Conservation (phyloP, 805 yeast species). For the Hanseniaspora thailandica region DNA sequence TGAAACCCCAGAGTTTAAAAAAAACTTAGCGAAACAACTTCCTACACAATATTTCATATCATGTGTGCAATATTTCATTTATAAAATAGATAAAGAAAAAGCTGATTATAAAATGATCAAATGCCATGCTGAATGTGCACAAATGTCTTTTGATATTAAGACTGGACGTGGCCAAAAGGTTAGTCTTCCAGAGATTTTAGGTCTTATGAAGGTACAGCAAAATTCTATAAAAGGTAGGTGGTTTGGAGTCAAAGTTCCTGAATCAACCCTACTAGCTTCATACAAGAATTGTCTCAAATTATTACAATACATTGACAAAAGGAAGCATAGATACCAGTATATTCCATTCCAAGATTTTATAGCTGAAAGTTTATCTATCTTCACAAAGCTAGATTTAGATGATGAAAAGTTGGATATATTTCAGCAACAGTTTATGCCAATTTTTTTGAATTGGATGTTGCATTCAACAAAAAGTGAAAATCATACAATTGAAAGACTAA, state of each 20-base stretch:
- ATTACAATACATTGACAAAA: background rate
- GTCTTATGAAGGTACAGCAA: background rate
- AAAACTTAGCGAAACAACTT: background rate
- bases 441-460: background rate
- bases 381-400: background rate
- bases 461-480: background rate
- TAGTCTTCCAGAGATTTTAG: background rate
- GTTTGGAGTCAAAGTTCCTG: background rate
- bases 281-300: background rate
- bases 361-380: background rate
- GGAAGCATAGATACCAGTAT: background rate
- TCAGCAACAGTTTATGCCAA: constrained; percentile 1
- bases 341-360: background rate
- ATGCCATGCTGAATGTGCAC: constrained; percentile 2
- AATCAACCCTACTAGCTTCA: background rate
- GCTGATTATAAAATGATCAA: background rate
- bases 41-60: background rate
- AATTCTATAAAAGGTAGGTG: background rate
- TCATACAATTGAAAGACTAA: background rate
- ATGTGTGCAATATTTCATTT: background rate
- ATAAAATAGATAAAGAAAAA: background rate
- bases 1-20: background rate
- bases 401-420: background rate
- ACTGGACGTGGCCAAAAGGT: background rate
- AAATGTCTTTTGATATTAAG: background rate